Percentiles rank a stretch among this genome's conserved stretches.
phyloP scores from a whole-genome alignment of 2,329 filamentous ascomycete species.

The Coniella lustricola region DNA sequence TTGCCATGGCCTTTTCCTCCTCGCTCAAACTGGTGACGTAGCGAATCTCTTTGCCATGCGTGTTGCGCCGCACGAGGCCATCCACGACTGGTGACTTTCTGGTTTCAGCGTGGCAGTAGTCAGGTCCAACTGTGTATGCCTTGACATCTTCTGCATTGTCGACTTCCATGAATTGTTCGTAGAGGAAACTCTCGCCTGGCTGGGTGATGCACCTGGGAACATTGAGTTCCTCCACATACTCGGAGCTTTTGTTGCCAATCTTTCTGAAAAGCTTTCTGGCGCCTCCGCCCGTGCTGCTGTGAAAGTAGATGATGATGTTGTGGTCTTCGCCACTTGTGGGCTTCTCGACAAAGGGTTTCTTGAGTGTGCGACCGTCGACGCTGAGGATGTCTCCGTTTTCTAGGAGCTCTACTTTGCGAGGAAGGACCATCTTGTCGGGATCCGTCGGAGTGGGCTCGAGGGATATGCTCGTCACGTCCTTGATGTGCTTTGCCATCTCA shows the following conservation, averaged over 20 bases:
- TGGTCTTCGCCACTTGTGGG: constrained; percentile 97
- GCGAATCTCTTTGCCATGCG: constrained; percentile 91
- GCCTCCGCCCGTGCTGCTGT: constrained; percentile 64
- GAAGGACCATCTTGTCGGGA: constrained; percentile 46
- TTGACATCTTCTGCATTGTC: constrained; percentile 98
- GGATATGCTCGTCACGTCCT: constrained; percentile 69
- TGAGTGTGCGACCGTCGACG: constrained; percentile 75
- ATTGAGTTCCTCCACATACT: constrained; percentile 72
- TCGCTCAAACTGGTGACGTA: constrained; percentile 82
- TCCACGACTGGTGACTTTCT: constrained; percentile 96
- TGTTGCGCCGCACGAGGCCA: constrained; percentile 90
- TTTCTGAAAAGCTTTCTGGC: constrained; percentile 91
- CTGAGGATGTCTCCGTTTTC: constrained; percentile 83
- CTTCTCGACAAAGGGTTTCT: constrained; percentile 96
- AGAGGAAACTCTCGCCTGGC: constrained; percentile 78
- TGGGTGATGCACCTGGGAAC: constrained; percentile 78
- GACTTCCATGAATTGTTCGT: constrained; percentile 93
- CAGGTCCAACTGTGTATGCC: constrained; percentile 89
- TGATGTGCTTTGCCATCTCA: constrained; percentile 74
- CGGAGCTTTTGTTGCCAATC: constrained; percentile 97
- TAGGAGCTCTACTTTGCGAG: constrained; percentile 71
- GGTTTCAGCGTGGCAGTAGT: constrained; percentile 94
- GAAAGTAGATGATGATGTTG: constrained; percentile 98
- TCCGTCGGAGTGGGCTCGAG: constrained; percentile 66
- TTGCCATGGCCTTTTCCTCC: constrained; percentile 78